Evolutionary conservation across 2,329 filamentous ascomycete genomes (phyloP).

Genomic region (Pseudogymnoascus sp.): DNA sequence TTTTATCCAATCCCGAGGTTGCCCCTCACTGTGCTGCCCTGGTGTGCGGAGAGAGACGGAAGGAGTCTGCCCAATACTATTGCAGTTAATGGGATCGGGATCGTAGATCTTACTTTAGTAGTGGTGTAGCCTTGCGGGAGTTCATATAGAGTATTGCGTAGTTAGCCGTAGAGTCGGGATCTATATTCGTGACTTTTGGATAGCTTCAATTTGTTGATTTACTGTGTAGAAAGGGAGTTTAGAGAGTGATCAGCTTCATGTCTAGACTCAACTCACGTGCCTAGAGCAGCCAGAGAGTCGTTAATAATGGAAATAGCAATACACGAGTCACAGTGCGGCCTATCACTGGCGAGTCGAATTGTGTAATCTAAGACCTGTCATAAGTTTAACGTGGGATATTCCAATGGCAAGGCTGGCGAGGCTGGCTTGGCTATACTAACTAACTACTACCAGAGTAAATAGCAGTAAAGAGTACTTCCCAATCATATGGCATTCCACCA

Average conservation of each 20-base stretch:
- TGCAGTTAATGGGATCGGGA: constrained; percentile 4
- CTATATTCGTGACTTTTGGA: background rate
- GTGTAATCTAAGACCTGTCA: constrained; percentile 8
- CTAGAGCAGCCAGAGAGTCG: background rate
- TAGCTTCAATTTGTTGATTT: background rate
- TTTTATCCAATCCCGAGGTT: constrained; percentile 1
- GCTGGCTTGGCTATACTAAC: background rate
- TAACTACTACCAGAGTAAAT: background rate
- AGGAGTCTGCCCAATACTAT: background rate
- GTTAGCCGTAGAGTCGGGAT: background rate
- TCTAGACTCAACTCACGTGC: background rate
- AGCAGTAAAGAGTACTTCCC: background rate
- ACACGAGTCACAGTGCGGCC: background rate
- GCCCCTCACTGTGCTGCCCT: background rate
- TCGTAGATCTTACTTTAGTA: constrained; percentile 3
- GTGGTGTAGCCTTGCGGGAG: background rate
- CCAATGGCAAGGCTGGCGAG: background rate
- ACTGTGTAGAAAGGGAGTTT: background rate
- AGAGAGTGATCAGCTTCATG: background rate
- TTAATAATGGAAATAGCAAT: constrained; percentile 7
- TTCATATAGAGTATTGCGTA: constrained; percentile 1
- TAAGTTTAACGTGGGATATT: constrained; percentile 2
- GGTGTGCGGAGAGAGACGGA: background rate
- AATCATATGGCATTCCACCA: background rate
- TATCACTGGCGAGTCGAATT: background rate